These are phyloP conservation scores for Cardamine occulta DNA, from an alignment of 345 rosid genomes.

Conservation along the genomic window DNA sequence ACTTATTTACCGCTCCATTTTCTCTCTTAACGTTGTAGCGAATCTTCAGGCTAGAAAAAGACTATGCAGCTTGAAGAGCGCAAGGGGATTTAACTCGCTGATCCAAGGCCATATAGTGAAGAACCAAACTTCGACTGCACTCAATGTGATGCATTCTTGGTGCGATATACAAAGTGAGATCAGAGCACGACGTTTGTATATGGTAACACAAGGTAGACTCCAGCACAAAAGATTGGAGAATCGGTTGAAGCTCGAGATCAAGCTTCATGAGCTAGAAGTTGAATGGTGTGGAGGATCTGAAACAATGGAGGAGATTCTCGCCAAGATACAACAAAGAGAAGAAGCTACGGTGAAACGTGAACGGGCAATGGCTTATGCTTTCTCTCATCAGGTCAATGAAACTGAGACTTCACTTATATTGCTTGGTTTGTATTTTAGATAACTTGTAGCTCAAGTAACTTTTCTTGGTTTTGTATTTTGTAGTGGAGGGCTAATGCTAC, in stretches of 20 bases:
- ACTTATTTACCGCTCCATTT: background rate
- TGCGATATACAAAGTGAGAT: conserved; percentile 70
- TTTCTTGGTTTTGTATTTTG: conserved; percentile 15
- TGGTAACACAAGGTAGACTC: conserved; percentile 77
- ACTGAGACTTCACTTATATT: background rate
- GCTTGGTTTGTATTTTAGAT: background rate
- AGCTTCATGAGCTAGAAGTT: conserved; percentile 72
- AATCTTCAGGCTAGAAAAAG: conserved; percentile 65
- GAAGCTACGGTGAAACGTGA: conserved; percentile 85
- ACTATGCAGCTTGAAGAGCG: conserved; percentile 50
- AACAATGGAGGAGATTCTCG: conserved; percentile 82
- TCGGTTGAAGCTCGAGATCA: conserved; percentile 75
- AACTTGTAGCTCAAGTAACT: conserved; percentile 31
- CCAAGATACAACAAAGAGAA: conserved; percentile 76
- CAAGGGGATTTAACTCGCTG: conserved; percentile 63
- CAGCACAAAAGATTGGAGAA: conserved; percentile 68
- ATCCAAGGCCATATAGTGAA: conserved; percentile 55
- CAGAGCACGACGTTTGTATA: conserved; percentile 60
- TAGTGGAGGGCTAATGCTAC: conserved; percentile 90
- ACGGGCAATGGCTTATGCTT: conserved; percentile 89
- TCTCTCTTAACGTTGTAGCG: background rate
- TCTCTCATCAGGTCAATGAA: conserved; percentile 78
- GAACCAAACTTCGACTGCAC: conserved; percentile 61
- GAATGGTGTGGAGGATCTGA: conserved; percentile 85
- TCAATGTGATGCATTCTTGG: conserved; percentile 72